Evolutionary conservation across 805 yeast species (phyloP).

Genomic region (Metschnikowia arizonensis): DNA sequence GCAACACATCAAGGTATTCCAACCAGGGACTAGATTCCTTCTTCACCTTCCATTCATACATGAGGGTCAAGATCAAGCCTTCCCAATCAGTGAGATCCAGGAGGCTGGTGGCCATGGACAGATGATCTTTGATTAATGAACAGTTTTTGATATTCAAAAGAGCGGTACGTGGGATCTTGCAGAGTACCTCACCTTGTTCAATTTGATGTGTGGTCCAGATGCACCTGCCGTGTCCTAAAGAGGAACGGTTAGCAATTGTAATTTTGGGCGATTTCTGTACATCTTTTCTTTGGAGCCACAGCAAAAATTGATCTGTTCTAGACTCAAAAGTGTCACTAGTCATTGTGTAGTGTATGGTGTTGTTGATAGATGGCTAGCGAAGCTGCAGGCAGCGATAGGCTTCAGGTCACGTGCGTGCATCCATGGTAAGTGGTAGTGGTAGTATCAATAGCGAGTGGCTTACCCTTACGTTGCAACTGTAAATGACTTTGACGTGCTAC

Average conservation of each 20-base stretch:
- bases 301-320: constrained; percentile 20
- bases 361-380: not conserved
- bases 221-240: constrained; percentile 69
- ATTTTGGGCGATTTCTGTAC: constrained; percentile 54
- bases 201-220: constrained; percentile 63
- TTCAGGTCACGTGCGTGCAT: constrained; percentile 1
- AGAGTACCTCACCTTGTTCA: constrained; percentile 56
- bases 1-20: constrained; percentile 69
- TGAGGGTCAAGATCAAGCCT: constrained; percentile 61
- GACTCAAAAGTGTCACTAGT: not conserved
- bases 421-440: too few relatives aligned
- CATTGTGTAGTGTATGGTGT: not conserved
- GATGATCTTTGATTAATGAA: constrained; percentile 33
- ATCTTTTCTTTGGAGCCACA: constrained; percentile 32
- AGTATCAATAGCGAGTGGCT: too few relatives aligned
- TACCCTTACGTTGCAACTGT: not conserved
- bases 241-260: constrained; percentile 56
- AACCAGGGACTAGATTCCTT: constrained; percentile 56
- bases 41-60: constrained; percentile 51
- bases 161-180: constrained; percentile 59
- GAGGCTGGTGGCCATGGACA: constrained; percentile 32
- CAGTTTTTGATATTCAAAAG: constrained; percentile 61
- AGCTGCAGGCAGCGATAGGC: constrained; percentile 1
- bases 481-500: too few relatives aligned
- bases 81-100: constrained; percentile 67